Conservation (phyloP, 2,329 filamentous ascomycete species). For the Teratosphaeria gauchensis region DNA sequence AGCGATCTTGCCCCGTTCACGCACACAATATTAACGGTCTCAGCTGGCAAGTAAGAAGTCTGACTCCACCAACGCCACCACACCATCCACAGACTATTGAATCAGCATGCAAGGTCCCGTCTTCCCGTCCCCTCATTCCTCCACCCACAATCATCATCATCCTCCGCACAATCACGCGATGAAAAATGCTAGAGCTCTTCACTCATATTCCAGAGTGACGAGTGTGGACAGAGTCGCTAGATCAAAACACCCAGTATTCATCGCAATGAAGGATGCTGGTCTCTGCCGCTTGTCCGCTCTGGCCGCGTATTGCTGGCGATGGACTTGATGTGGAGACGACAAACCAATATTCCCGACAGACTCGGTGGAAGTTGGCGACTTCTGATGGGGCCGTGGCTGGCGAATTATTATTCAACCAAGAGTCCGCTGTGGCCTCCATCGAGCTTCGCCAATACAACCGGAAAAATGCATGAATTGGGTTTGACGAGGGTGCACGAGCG, state of each 20-base stretch:
- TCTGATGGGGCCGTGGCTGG: background rate
- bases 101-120: background rate
- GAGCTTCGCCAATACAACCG: background rate
- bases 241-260: constrained; percentile 10
- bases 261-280: constrained; percentile 1
- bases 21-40: background rate
- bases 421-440: background rate
- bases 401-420: background rate
- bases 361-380: background rate
- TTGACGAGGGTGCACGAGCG: too few relatives aligned
- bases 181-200: constrained; percentile 22
- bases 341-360: background rate
- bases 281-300: constrained; percentile 5
- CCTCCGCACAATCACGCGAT: constrained; percentile 3
- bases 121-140: background rate
- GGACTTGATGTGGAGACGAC: constrained; percentile 8
- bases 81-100: background rate
- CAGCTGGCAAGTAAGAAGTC: background rate
- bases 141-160: background rate
- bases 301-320: background rate
- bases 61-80: background rate
- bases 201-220: too few relatives aligned
- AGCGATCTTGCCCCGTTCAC: background rate
- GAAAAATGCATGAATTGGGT: too few relatives aligned
- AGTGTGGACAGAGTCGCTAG: constrained; percentile 26